Conservation (phyloP, 2,329 filamentous ascomycete species). For the Aspergillus sp. region DNA sequence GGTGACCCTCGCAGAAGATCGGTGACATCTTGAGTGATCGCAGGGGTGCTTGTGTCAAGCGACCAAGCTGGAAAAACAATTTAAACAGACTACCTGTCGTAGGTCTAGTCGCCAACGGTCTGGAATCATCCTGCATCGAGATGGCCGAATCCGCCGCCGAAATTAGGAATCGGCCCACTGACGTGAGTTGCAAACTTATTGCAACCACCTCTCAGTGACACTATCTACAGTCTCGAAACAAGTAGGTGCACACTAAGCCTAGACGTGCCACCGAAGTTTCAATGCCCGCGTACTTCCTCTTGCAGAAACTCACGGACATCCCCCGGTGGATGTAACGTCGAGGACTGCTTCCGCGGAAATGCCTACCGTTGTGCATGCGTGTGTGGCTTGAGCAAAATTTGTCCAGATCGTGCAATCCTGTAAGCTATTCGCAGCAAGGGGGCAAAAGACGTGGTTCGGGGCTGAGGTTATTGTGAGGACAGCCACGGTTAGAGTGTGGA, state of each 20-base stretch:
- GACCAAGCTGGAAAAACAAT: not conserved
- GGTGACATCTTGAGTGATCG: constrained; percentile 22
- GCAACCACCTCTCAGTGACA: not conserved
- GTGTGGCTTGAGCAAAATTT: constrained; percentile 26
- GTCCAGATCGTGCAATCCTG: constrained; percentile 32
- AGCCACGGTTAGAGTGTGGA: not conserved
- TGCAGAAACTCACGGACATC: not conserved
- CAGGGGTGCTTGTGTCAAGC: not conserved
- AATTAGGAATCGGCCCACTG: not conserved
- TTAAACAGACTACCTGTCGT: not conserved
- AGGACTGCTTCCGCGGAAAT: constrained; percentile 31
- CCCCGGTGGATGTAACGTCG: constrained; percentile 24
- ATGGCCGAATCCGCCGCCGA: not conserved
- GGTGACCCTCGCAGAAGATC: constrained; percentile 25
- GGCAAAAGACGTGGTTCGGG: constrained; percentile 36
- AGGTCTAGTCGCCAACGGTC: not conserved
- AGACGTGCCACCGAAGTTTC: not conserved
- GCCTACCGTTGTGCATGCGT: constrained; percentile 32
- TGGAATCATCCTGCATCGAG: not conserved
- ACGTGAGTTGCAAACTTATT: not conserved
- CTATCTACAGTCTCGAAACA: too few relatives aligned
- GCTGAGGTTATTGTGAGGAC: constrained; percentile 19
- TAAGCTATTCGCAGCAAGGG: constrained; percentile 33
- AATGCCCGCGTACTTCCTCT: not conserved
- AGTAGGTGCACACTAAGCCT: too few relatives aligned